Evolutionary conservation across 2,329 filamentous ascomycete genomes (phyloP), one percentile per base, ranked within the genome.

Genomic region (Fusarium siculi): DNA sequence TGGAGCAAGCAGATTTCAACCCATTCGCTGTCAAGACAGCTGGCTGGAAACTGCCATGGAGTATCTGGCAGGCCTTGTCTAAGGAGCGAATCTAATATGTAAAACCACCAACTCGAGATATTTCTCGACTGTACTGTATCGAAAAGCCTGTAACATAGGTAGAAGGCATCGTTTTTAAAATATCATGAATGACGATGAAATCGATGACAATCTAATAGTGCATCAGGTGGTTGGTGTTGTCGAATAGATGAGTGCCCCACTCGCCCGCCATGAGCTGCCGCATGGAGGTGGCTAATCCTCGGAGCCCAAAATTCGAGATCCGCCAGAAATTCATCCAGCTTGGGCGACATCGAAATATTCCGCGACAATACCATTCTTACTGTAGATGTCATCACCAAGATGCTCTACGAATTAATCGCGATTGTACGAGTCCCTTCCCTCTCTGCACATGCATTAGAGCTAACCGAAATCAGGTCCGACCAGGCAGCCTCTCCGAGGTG

Each of bases 381-480:
- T 39, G 72, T 75, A 76, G 73, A 83, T 80, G 79, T 77, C 77
- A 77, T 76, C 78, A 72, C 76, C 81, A 87, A 82, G 75, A 98
- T 99, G 96, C 87, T 99, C 85, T 99, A 99, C 88, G 96, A 99
- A 87, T 87, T 98, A 80, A 96, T 99, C 84, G 96, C 93, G 83
- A 92, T 98, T 85, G 96, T 98, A 86, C 79, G 92, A 86, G 16
- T n/a, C 8, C n/a, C n/a, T 12, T 25, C n/a, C 30, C 25, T 54
- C 21, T 30, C 50, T n/a, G 19, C 25, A n/a, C 8, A 18, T 28
- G 19, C 8, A 40, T 16, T 28, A 12, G 15, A 53, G 47, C 64
- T 78, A 47, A 77, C 60, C 47, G 4, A 19, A 28, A 25, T 54
- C 23, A 98, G 96, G 95, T 97, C 86, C 96, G 96, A 80, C 94